Conservation (phyloP, 495 filamentous ascomycete genomes). For the Cairneyella variabilis region DNA sequence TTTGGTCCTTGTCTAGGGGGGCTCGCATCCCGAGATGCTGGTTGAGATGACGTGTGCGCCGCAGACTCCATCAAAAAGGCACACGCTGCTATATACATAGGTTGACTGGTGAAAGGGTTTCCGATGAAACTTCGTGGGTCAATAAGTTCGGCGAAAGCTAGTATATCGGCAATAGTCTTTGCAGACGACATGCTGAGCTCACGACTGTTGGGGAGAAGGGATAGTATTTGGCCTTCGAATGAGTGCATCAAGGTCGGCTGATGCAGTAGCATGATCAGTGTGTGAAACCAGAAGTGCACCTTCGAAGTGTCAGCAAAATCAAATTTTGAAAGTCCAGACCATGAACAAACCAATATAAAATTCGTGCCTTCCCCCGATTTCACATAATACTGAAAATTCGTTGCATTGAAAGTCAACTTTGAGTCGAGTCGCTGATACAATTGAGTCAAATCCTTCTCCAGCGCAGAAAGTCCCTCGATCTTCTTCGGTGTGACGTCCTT, state of each 20-base stretch:
- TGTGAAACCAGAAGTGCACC: conserved; percentile 90
- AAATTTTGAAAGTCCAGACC: background rate
- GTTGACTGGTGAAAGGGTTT: conserved; percentile 85
- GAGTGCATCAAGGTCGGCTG: conserved; percentile 76
- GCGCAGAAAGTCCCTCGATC: conserved; percentile 58
- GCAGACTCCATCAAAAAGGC: conserved; percentile 78
- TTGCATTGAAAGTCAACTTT: conserved; percentile 71
- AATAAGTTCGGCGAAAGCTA: conserved; percentile 72
- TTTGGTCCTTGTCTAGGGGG: conserved; percentile 27
- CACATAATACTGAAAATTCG: conserved; percentile 74
- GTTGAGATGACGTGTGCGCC: conserved; percentile 50
- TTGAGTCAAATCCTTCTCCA: conserved; percentile 75
- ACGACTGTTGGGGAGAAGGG: conserved; percentile 69
- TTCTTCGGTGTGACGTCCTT: conserved; percentile 72
- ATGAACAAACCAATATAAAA: conserved; percentile 57
- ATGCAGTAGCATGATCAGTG: conserved; percentile 77
- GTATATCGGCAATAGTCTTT: conserved; percentile 83
- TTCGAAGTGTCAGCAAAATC: conserved; percentile 1
- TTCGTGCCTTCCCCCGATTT: conserved; percentile 74
- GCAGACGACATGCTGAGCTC: conserved; percentile 84
- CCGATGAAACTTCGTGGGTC: conserved; percentile 77
- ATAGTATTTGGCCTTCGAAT: conserved; percentile 63
- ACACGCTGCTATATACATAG: conserved; percentile 85
- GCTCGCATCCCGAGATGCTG: conserved; percentile 48
- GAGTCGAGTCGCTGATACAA: conserved; percentile 72